phyloP scores from a whole-genome alignment of 2,329 filamentous ascomycete genomes.

The Torrubiella hemipterigena region DNA sequence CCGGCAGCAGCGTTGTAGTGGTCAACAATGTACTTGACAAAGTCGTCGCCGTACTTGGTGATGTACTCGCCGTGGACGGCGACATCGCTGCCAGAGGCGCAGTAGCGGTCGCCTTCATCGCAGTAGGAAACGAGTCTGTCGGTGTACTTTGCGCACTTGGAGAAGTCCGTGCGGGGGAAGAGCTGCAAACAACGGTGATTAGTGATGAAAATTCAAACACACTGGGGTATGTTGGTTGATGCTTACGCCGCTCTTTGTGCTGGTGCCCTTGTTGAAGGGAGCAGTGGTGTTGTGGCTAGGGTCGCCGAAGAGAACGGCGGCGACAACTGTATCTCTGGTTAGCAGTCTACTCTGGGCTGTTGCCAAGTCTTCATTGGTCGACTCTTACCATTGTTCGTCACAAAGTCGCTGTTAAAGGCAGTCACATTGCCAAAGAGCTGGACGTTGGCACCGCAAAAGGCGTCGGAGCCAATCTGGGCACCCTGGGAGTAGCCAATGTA shows the following conservation, averaged over 20 bases:
- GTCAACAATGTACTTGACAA: constrained; percentile 22
- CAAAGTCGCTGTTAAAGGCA: constrained; percentile 13
- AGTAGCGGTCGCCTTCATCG: constrained; percentile 28
- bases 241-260: constrained; percentile 24
- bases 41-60: constrained; percentile 18
- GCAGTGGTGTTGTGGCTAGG: constrained; percentile 23
- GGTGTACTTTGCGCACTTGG: constrained; percentile 21
- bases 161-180: constrained; percentile 21
- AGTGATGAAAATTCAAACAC: not conserved
- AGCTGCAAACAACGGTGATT: constrained; percentile 13
- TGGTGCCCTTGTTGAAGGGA: constrained; percentile 24
- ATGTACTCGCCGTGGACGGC: constrained; percentile 24
- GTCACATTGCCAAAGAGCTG: constrained; percentile 14
- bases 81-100: constrained; percentile 17
- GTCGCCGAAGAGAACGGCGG: constrained; percentile 27
- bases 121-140: constrained; percentile 26
- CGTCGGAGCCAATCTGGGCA: constrained; percentile 24
- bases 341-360: not conserved
- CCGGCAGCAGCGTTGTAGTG: constrained; percentile 12
- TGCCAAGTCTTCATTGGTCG: not conserved
- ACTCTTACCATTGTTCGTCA: constrained; percentile 21
- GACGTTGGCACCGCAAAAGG: constrained; percentile 23
- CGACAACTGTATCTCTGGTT: constrained; percentile 21
- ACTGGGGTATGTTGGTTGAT: too few species aligned
- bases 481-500: constrained; percentile 31